These are phyloP conservation scores for Rhodomyrtus psidioides DNA, from an alignment of 441 rosid species.

Conservation along the genomic window DNA sequence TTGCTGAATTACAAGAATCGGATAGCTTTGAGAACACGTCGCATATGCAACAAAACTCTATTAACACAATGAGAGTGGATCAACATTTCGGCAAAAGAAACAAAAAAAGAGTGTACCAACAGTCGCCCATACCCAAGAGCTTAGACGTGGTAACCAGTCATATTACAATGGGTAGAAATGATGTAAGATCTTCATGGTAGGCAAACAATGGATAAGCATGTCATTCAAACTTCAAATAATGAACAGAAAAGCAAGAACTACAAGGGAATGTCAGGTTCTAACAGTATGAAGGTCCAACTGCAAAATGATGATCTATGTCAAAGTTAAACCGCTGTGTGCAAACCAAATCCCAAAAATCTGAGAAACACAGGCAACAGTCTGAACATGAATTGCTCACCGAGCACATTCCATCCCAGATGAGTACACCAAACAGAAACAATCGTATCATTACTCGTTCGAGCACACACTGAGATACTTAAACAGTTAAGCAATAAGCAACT, in stretches of 20 bases:
- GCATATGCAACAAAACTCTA: neutral
- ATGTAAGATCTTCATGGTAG: neutral
- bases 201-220: neutral
- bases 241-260: neutral
- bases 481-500: neutral
- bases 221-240: neutral
- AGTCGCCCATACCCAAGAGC: neutral
- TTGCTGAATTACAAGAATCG: constrained; percentile 47
- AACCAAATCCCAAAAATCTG: neutral
- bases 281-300: neutral
- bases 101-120: accelerated
- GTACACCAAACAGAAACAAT: neutral
- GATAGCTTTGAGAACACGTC: constrained; percentile 5
- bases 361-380: neutral
- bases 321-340: neutral
- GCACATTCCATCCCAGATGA: neutral
- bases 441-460: neutral
- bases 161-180: neutral
- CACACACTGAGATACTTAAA: neutral
- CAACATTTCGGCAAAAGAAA: neutral
- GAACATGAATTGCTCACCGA: neutral
- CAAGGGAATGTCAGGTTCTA: neutral
- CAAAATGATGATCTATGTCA: neutral
- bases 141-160: neutral
- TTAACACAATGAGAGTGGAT: neutral